Conservation (phyloP, 352 stramenopile species). For the Globisporangium radiosum region DNA sequence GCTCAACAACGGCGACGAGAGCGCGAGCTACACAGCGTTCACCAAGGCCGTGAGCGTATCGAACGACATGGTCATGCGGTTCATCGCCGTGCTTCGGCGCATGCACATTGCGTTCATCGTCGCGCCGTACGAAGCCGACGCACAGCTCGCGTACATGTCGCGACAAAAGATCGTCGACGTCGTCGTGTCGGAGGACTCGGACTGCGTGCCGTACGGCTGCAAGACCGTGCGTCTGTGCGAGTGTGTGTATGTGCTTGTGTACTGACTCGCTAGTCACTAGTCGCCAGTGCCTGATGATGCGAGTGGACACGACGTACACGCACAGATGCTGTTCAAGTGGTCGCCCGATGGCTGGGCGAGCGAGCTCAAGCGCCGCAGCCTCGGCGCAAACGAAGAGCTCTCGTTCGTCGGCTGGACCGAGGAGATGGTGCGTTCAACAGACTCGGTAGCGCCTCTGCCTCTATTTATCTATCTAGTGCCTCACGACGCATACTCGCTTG, state of each 20-base stretch:
- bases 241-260: background rate
- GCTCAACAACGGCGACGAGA: slow-evolving; percentile 18
- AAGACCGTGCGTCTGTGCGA: slow-evolving; percentile 25
- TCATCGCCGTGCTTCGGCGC: slow-evolving; percentile 50
- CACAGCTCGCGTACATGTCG: slow-evolving; percentile 94
- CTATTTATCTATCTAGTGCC: background rate
- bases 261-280: background rate
- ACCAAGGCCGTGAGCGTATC: slow-evolving; percentile 55
- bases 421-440: slow-evolving; percentile 55
- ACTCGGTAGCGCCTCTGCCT: no score
- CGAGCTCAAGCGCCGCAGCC: slow-evolving; percentile 78
- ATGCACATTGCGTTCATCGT: slow-evolving; percentile 91
- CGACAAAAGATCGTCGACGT: slow-evolving; percentile 85
- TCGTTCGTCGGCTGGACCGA: slow-evolving; percentile 83
- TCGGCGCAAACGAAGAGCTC: slow-evolving; percentile 76
- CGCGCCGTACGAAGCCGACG: slow-evolving; percentile 96
- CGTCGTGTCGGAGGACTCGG: slow-evolving; percentile 96
- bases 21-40: slow-evolving; percentile 23
- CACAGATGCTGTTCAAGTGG: slow-evolving; percentile 92
- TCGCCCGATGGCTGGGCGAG: slow-evolving; percentile 79
- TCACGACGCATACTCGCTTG: background rate
- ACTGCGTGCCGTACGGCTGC: slow-evolving; percentile 94
- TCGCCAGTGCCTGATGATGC: background rate
- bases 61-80: slow-evolving; percentile 68
- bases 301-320: background rate